Evolutionary conservation across 2,329 filamentous ascomycete species (phyloP).

Genomic region (Graphilbum ipis-grandicollis): DNA sequence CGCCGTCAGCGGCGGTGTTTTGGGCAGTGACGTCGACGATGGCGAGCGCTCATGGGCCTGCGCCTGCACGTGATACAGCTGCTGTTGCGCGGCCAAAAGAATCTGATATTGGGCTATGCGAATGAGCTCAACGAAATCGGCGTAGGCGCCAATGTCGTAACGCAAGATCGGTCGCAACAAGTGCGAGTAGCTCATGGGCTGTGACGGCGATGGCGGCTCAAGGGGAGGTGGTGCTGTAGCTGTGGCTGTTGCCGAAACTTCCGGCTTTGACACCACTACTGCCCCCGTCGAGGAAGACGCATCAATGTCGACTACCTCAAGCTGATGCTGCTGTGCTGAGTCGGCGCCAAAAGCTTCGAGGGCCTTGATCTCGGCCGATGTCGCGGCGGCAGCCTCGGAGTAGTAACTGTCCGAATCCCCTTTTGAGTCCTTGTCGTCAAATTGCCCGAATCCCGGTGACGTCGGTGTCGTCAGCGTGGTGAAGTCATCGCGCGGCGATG

Average conservation of each 20-base stretch:
- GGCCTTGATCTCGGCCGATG: not conserved
- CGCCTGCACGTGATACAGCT: conserved; percentile 17
- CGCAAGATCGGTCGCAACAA: conserved; percentile 71
- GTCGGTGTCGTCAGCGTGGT: conserved; percentile 59
- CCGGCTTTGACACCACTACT: not conserved
- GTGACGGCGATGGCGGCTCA: conserved; percentile 29
- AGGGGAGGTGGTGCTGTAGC: not conserved
- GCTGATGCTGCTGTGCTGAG: conserved; percentile 13
- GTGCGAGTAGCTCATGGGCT: conserved; percentile 60
- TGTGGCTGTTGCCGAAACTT: not conserved
- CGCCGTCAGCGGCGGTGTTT: conserved; percentile 23
- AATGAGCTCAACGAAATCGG: conserved; percentile 70
- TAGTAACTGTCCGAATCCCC: conserved; percentile 25
- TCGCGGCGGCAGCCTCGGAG: conserved; percentile 10
- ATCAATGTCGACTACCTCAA: conserved; percentile 5
- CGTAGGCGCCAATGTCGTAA: conserved; percentile 62
- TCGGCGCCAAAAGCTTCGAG: conserved; percentile 1
- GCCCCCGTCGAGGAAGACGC: not conserved
- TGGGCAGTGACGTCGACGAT: conserved; percentile 21
- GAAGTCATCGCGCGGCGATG: conserved; percentile 37
- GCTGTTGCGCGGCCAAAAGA: conserved; percentile 7
- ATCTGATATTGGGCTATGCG: conserved; percentile 31
- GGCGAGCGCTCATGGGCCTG: conserved; percentile 44
- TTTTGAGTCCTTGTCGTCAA: conserved; percentile 29
- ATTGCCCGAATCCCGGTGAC: conserved; percentile 58